phyloP scores from a whole-genome alignment of 169 alveolate genomes.

The Plasmodium chabaudi region DNA sequence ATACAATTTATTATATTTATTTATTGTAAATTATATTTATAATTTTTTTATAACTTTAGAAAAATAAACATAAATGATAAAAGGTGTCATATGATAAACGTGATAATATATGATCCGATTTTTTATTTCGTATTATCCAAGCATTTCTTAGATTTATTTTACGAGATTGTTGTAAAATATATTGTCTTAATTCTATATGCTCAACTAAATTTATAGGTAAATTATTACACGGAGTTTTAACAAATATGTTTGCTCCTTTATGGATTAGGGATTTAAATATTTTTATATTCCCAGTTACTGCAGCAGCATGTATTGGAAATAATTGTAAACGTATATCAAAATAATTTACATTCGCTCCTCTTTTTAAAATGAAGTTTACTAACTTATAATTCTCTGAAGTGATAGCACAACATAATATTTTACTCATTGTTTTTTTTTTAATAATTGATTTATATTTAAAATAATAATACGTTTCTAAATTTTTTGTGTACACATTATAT shows the following conservation, averaged over 20 bases:
- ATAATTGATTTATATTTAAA: slow-evolving; percentile 45
- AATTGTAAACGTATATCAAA: slow-evolving; percentile 60
- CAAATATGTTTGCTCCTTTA: slow-evolving; percentile 54
- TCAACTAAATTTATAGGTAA: slow-evolving; percentile 39
- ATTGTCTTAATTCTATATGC: slow-evolving; percentile 18
- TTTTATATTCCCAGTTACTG: slow-evolving; percentile 50
- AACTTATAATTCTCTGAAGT: slow-evolving; percentile 44
- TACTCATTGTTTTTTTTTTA: slow-evolving; percentile 56
- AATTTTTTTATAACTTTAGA: not conserved
- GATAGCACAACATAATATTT: slow-evolving; percentile 55
- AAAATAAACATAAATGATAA: slow-evolving; percentile 40
- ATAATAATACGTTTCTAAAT: slow-evolving; percentile 26
- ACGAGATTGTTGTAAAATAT: slow-evolving; percentile 21
- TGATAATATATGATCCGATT: slow-evolving; percentile 13
- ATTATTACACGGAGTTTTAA: slow-evolving; percentile 36
- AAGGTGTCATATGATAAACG: slow-evolving; percentile 47
- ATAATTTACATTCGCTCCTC: slow-evolving; percentile 69
- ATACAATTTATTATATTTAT: no score
- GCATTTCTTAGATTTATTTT: slow-evolving; percentile 68
- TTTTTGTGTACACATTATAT: slow-evolving; percentile 46
- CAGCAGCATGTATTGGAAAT: slow-evolving; percentile 75
- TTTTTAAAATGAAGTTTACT: slow-evolving; percentile 39
- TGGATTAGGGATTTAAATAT: slow-evolving; percentile 29
- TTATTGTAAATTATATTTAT: no score
- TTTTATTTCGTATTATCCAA: slow-evolving; percentile 30